Base-by-base conservation (phyloP, 2,329 filamentous ascomycete species). In the Paraphaeosphaeria sporulosa region DNA sequence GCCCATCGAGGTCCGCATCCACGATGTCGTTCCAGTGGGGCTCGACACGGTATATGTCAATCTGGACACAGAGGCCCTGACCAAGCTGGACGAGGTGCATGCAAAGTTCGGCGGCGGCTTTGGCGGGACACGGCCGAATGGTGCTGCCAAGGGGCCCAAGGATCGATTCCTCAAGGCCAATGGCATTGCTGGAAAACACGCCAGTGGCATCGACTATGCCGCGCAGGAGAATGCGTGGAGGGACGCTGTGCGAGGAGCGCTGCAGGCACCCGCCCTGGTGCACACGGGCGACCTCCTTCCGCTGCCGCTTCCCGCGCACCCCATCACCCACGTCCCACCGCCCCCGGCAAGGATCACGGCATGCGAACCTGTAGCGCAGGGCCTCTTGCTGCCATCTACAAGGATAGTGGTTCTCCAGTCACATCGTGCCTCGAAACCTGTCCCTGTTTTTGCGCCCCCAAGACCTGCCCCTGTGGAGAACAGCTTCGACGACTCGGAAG, bases 291-390 rank as follows among this genome's bases (percentile, higher is more conserved):
- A 98, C 76, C 78, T 94, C 10, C 81, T 99, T 43, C 91, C 92
- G 13, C 83, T 98, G 30, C 87, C 91, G 9, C 87, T 89, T n/a
- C 84, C 85, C 6, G 79, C 93, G 2, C 93, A 97, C 77, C 90
- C 93, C 13, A 90, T 96, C 64, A 96, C 93, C 9, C 93, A 97
- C 78, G 87, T 91, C 19, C 88, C 92, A 25, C 87, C 93, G 15
- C 92, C 92, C 44, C 93, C 94, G 0, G 95, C 92, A 44, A 93
- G 90, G 78, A 91, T 98, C 62, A 89, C 92, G 50, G 87, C 96
- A n/a, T 98, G 94, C 75, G 95, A 99, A 76, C 95, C 95, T 9
- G 93, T 98, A 17, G 88, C 92, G 6, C 95, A 99, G 78, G 95
- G 95, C 9, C 78, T 95, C 5, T 76, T 99, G 49, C 85, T 89